Evolutionary conservation across 768 basidiomycete genomes (phyloP).

Genomic region (Amyloporia xantha): DNA sequence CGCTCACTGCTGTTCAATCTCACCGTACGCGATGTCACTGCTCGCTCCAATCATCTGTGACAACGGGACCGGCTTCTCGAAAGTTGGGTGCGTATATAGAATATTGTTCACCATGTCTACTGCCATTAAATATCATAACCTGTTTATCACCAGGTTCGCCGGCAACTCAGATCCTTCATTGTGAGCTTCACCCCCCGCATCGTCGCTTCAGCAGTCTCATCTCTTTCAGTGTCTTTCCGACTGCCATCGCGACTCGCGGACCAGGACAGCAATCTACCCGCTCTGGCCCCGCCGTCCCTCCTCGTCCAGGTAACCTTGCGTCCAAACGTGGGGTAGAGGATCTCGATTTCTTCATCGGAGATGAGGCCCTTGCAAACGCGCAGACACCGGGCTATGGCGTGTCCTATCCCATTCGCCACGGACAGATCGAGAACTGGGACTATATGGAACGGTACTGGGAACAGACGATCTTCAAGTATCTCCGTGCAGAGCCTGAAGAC

Average conservation of each 20-base stretch:
- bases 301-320: conserved; percentile 87
- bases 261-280: conserved; percentile 52
- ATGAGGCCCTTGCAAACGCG: conserved; percentile 92
- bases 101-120: neutral
- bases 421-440: conserved; percentile 98
- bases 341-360: conserved; percentile 99
- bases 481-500: conserved; percentile 97
- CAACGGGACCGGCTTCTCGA: conserved; percentile 96
- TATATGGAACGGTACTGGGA: conserved; percentile 99
- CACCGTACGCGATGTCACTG: conserved; percentile 51
- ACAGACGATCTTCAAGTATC: conserved; percentile 99
- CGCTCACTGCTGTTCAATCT: neutral
- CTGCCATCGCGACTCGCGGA: conserved; percentile 89
- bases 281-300: conserved; percentile 70
- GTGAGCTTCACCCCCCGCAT: conserved; percentile 38
- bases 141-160: conserved; percentile 78
- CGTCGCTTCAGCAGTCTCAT: neutral
- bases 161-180: conserved; percentile 99
- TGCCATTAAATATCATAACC: neutral
- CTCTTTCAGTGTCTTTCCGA: conserved; percentile 83
- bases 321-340: conserved; percentile 98
- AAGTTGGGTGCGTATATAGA: conserved; percentile 76
- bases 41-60: conserved; percentile 96
- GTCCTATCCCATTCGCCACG: conserved; percentile 95
- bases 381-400: conserved; percentile 93